Percentiles rank a stretch among this genome's conserved stretches.
Conservation (phyloP, 805 yeast species). For the Jamesozyma lodderae region DNA sequence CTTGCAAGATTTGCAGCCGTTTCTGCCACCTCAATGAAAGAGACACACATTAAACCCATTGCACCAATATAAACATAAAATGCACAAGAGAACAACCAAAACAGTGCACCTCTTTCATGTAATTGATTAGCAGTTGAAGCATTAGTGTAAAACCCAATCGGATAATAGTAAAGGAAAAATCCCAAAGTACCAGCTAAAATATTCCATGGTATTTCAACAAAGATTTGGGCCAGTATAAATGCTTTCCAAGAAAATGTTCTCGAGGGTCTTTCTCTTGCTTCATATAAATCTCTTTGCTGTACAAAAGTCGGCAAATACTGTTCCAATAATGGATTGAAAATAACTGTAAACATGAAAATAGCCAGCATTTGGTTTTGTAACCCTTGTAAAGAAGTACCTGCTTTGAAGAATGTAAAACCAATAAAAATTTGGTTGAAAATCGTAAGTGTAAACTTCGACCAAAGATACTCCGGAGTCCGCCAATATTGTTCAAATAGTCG, state of each 20-base stretch:
- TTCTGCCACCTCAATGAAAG: constrained; percentile 50
- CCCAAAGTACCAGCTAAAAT: constrained; percentile 50
- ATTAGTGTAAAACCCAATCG: constrained; percentile 55
- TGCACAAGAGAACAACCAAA: constrained; percentile 37
- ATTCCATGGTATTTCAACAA: constrained; percentile 62
- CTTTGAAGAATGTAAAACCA: constrained; percentile 68
- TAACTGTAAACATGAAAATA: constrained; percentile 55
- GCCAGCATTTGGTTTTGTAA: constrained; percentile 79
- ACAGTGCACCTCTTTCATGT: constrained; percentile 49
- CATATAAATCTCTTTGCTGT: constrained; percentile 55
- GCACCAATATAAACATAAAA: constrained; percentile 50
- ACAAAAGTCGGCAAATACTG: constrained; percentile 58
- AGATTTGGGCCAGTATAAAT: constrained; percentile 50
- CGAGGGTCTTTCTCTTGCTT: constrained; percentile 66
- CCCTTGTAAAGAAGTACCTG: constrained; percentile 53
- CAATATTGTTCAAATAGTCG: constrained; percentile 58
- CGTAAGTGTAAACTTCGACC: constrained; percentile 50
- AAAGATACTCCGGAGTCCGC: constrained; percentile 56
- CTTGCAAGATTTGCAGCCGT: constrained; percentile 56
- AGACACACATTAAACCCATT: constrained; percentile 48
- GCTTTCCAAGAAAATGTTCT: constrained; percentile 61
- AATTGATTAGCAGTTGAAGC: constrained; percentile 44
- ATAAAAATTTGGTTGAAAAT: constrained; percentile 52
- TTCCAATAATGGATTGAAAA: constrained; percentile 47
- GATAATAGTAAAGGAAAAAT: constrained; percentile 60